Evolutionary conservation across 2,329 filamentous ascomycete species (phyloP).

Genomic region (Botrytis fabae): DNA sequence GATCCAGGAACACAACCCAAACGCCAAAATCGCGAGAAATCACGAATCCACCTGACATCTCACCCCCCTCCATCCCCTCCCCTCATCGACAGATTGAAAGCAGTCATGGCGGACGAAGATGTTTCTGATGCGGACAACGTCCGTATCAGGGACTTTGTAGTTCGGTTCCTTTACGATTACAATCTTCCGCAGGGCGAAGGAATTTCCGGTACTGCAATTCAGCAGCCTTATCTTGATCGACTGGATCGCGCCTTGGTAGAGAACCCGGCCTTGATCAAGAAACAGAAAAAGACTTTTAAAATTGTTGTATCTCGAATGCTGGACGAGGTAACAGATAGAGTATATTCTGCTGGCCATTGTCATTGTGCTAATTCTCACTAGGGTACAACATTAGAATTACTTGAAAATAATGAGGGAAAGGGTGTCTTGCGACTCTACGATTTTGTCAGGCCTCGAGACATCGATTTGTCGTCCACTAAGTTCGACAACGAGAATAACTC

Average conservation of each 20-base stretch:
- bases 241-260: slow-evolving; percentile 1
- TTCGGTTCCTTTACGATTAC: not conserved
- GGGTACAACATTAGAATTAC: not conserved
- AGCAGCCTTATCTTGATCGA: slow-evolving; percentile 9
- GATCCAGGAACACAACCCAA: slow-evolving; percentile 9
- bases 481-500: slow-evolving; percentile 6
- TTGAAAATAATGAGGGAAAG: slow-evolving; percentile 5
- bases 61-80: not conserved
- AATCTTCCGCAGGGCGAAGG: slow-evolving; percentile 3
- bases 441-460: slow-evolving; percentile 15
- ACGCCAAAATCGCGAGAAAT: slow-evolving; percentile 13
- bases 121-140: slow-evolving; percentile 8
- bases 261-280: not conserved
- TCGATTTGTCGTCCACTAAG: not conserved
- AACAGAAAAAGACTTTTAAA: slow-evolving; percentile 14
- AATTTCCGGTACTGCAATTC: not conserved
- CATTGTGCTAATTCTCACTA: not conserved
- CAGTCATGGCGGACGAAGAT: slow-evolving; percentile 12
- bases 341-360: not conserved
- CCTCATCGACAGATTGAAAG: not conserved
- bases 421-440: slow-evolving; percentile 8
- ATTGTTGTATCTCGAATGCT: not conserved
- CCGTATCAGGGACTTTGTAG: not conserved
- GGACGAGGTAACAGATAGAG: not conserved
- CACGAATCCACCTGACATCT: slow-evolving; percentile 17